These are phyloP conservation scores for Panaeolus papilionaceus DNA, from an alignment of 768 basidiomycete genomes.

Conservation along the genomic window DNA sequence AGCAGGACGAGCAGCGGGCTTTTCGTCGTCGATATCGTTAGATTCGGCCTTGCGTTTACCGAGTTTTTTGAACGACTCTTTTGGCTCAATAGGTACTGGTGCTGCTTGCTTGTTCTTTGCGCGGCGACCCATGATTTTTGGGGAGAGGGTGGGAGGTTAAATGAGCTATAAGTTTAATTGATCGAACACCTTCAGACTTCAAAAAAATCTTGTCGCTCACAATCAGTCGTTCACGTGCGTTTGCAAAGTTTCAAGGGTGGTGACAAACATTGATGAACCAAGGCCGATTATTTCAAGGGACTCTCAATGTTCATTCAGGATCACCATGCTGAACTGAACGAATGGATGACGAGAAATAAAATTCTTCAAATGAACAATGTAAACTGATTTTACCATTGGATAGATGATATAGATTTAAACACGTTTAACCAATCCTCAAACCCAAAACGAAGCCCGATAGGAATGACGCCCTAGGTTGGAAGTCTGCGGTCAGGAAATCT, in stretches of 20 bases:
- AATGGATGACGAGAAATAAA: not conserved
- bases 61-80: conserved; percentile 55
- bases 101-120: conserved; percentile 85
- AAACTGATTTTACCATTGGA: not conserved
- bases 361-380: not conserved
- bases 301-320: not conserved
- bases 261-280: conserved; percentile 1
- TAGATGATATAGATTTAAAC: not conserved
- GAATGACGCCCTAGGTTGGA: conserved; percentile 91
- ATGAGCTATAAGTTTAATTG: conserved; percentile 8
- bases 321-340: not conserved
- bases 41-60: conserved; percentile 76
- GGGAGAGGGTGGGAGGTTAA: conserved; percentile 9
- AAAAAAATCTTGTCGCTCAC: conserved; percentile 10
- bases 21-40: conserved; percentile 40
- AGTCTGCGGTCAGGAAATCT: conserved; percentile 90
- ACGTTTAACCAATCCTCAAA: conserved; percentile 72
- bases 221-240: conserved; percentile 21
- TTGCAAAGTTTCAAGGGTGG: conserved; percentile 1
- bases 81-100: conserved; percentile 62
- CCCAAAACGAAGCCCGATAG: conserved; percentile 84
- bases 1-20: conserved; percentile 40
- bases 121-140: conserved; percentile 73
- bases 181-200: not conserved
- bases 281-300: too few relatives aligned